These are phyloP conservation scores for Chaetomium cochliodes DNA, from an alignment of 495 filamentous ascomycete genomes.

Conservation along the genomic window DNA sequence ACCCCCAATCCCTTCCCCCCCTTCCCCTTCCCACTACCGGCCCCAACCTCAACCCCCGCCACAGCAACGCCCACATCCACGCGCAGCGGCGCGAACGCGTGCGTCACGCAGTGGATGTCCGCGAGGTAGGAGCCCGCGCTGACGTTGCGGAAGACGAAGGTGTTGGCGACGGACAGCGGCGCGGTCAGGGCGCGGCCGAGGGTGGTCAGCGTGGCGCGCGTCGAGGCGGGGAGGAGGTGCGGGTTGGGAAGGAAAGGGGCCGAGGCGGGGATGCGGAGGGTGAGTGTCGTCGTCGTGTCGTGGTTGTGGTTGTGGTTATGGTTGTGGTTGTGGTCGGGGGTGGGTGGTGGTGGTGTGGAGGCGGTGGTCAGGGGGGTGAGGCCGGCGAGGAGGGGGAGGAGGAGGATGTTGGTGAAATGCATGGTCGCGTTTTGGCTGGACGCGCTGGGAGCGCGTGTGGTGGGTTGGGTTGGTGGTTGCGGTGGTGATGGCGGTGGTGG, in stretches of 20 bases:
- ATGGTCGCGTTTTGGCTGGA: no score
- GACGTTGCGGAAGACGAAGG: slow-evolving; percentile 71
- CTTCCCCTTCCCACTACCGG: slow-evolving; percentile 41
- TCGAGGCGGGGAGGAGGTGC: slow-evolving; percentile 59
- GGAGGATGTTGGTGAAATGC: no score
- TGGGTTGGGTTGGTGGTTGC: neutral
- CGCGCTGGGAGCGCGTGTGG: no score
- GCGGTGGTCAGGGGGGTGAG: slow-evolving; percentile 14
- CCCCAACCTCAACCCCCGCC: slow-evolving; percentile 34
- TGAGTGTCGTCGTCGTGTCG: slow-evolving; percentile 35
- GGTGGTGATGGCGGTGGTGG: neutral
- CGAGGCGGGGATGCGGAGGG: slow-evolving; percentile 50
- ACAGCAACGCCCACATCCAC: slow-evolving; percentile 60
- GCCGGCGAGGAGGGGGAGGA: slow-evolving; percentile 21
- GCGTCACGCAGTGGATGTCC: slow-evolving; percentile 70
- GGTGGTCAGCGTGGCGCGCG: slow-evolving; percentile 68
- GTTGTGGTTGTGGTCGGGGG: neutral
- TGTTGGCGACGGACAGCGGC: slow-evolving; percentile 61
- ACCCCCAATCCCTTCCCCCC: slow-evolving; percentile 43
- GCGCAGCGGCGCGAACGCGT: slow-evolving; percentile 70
- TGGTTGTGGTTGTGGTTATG: neutral
- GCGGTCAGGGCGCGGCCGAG: slow-evolving; percentile 50
- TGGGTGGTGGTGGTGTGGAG: slow-evolving; percentile 15
- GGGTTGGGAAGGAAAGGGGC: slow-evolving; percentile 53
- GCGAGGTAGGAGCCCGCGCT: slow-evolving; percentile 70